Conservation (phyloP, 75 land plant species). For the Chamaecyparis obtusa region DNA sequence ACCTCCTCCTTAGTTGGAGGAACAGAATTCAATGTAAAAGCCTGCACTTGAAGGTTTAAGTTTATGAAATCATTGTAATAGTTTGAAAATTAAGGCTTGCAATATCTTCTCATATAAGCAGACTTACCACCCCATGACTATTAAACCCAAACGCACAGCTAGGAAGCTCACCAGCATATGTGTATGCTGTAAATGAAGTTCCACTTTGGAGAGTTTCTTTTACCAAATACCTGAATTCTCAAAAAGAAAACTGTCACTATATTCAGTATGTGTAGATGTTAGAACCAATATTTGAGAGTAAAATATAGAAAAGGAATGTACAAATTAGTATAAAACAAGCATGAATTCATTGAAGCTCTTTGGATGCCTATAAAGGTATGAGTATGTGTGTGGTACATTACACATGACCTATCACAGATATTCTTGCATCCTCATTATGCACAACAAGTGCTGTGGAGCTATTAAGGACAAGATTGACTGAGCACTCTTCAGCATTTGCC, state of each 20-base stretch:
- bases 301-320: neutral
- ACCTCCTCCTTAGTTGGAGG: slow-evolving; percentile 71
- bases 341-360: neutral
- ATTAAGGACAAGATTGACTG: slow-evolving; percentile 68
- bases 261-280: neutral
- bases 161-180: slow-evolving; percentile 97
- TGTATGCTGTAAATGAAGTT: slow-evolving; percentile 75
- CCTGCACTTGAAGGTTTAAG: slow-evolving; percentile 38
- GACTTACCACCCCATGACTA: slow-evolving; percentile 34
- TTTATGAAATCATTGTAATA: slow-evolving; percentile 1
- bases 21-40: slow-evolving; percentile 90
- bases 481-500: slow-evolving; percentile 63
- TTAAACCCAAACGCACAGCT: slow-evolving; percentile 98
- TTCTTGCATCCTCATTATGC: slow-evolving; percentile 95
- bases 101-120: neutral
- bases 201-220: slow-evolving; percentile 55
- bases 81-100: neutral
- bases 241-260: slow-evolving; percentile 4
- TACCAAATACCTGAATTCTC: slow-evolving; percentile 62
- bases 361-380: neutral
- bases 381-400: slow-evolving; percentile 27
- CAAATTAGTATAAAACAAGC: neutral
- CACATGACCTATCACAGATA: slow-evolving; percentile 74
- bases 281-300: neutral
- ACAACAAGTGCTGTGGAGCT: slow-evolving; percentile 67